Conservation (phyloP, 1,284 basidiomycete genomes). For the Malassezia nana region DNA sequence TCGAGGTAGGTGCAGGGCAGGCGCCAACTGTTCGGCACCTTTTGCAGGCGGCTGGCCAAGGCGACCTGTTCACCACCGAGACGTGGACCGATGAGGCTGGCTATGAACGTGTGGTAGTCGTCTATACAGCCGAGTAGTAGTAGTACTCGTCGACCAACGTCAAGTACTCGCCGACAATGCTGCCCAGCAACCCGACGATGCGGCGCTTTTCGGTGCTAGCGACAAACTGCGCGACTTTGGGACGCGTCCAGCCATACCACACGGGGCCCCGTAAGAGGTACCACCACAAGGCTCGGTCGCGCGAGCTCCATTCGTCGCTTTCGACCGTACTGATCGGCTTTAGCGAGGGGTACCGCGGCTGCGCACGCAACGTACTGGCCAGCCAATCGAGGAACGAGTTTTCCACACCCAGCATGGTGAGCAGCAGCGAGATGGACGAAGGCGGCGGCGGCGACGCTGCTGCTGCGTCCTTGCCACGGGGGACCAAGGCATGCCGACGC, state of each 20-base stretch:
- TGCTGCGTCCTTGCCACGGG: neutral
- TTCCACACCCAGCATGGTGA: conserved; percentile 31
- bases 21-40: conserved; percentile 1
- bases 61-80: neutral
- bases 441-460: conserved; percentile 7
- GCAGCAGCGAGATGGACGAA: conserved; percentile 27
- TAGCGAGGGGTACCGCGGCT: conserved; percentile 20
- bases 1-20: conserved; percentile 14
- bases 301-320: conserved; percentile 61
- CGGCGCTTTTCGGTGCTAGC: conserved; percentile 59
- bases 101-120: conserved; percentile 6
- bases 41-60: neutral
- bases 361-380: conserved; percentile 24
- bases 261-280: conserved; percentile 78
- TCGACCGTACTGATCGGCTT: conserved; percentile 47
- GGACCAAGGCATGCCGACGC: conserved; percentile 23
- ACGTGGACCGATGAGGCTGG: conserved; percentile 8
- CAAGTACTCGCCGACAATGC: conserved; percentile 76
- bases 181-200: conserved; percentile 64
- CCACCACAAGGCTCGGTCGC: conserved; percentile 71
- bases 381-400: conserved; percentile 36
- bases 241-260: conserved; percentile 71
- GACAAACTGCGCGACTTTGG: conserved; percentile 61
- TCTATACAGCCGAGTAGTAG: conserved; percentile 55
- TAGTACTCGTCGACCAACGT: conserved; percentile 89